Evolutionary conservation across 306 rosid genomes (phyloP), one percentile per base, ranked within the genome.

Genomic region (Acacia crassicarpa): DNA sequence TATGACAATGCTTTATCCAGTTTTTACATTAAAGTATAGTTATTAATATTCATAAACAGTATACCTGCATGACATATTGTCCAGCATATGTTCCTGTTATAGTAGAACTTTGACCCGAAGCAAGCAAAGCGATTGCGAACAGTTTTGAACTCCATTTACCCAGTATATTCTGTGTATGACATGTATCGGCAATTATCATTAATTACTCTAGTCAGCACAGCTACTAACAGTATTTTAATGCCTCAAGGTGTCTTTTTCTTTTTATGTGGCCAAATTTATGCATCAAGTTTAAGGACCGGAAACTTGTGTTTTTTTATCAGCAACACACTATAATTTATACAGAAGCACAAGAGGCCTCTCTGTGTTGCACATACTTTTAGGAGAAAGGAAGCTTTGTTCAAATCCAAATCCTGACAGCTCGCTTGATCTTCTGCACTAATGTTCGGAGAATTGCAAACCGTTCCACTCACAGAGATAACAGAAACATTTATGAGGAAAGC

Each of bases 21-120:
- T 38, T 63, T 20, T 45, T 15, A 53, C 40, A 11, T 35, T 10
- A 68, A 40, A 25, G 46, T 20, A 65, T 38, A 38, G 41, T 38
- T 44, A 11, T 54, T n/a, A 12, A 30, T 73, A 73, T 15, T 61
- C 79, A 66, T 48, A 56, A 86, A 77, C 13, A 32, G 11, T 43
- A 38, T 89, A 92, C 99, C 98, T 95, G 99, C 99, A 95, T 95
- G 82, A 95, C 97, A 81, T 93, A 95, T 83, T 95, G 99, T 62
- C 99, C 99, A 9, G 99, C 99, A 83, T 95, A 95, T 48, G 99
- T 95, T 80, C 99, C 99, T 72, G 99, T 95, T 83, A 95, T 95
- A 2, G 99, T 95, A 82, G 99, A 95, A 82, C 99, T 93, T 89
- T 95, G 99, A 82, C 99, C 99, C 3, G 99, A 95, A 44, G 99